A percentile compares a stretch with the other conserved stretches of the same genome.
These are phyloP conservation scores for Blastocystis sp. DNA, from an alignment of 352 stramenopile species.

Conservation along the genomic window DNA sequence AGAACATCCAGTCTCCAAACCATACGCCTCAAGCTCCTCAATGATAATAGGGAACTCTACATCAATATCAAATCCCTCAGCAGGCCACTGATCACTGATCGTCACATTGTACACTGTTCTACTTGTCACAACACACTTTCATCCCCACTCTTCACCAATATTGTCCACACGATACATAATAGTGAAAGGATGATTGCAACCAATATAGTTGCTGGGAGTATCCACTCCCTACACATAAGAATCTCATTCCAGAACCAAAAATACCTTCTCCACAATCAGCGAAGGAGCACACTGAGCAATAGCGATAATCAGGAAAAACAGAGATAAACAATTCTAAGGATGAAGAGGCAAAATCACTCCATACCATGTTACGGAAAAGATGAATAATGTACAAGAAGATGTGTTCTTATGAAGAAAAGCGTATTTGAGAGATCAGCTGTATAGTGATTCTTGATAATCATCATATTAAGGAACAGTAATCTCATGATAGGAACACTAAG, in stretches of 20 bases:
- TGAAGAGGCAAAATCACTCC: neutral
- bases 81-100: slow-evolving; percentile 51
- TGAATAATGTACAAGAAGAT: no score
- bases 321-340: no score
- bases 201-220: slow-evolving; percentile 52
- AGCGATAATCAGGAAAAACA: no score
- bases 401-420: no score
- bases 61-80: slow-evolving; percentile 35
- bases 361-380: no score
- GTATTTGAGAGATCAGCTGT: no score
- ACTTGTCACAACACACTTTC: no score
- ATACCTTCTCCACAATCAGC: slow-evolving; percentile 31
- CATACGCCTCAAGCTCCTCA: neutral
- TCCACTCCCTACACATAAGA: slow-evolving; percentile 12
- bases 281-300: slow-evolving; percentile 9
- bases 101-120: slow-evolving; percentile 45
- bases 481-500: no score
- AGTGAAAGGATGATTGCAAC: slow-evolving; percentile 27
- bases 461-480: no score
- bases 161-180: slow-evolving; percentile 31
- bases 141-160: slow-evolving; percentile 10
- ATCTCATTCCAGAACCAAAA: neutral
- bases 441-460: no score
- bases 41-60: slow-evolving; percentile 27
- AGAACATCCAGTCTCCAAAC: neutral